Evolutionary conservation across 1,139 yeast species (phyloP).

Genomic region (Zygosaccharomyces sapae): DNA sequence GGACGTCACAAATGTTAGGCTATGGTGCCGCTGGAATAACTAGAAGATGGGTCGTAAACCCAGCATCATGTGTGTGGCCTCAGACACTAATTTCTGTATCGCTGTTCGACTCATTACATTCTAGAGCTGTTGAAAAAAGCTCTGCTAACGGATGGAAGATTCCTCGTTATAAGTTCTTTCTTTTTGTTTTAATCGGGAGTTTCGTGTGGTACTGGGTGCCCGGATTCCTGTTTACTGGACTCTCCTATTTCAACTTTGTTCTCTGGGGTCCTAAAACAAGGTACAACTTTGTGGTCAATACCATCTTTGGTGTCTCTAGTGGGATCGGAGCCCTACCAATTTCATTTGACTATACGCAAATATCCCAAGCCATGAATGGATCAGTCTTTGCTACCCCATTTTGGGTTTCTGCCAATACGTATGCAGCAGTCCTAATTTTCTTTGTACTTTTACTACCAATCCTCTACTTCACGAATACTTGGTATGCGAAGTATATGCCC

Average conservation of each 20-base stretch:
- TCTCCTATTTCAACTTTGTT: conserved; percentile 49
- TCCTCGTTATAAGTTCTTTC: conserved; percentile 46
- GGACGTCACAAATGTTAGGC: conserved; percentile 55
- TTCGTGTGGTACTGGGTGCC: conserved; percentile 58
- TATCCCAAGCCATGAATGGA: conserved; percentile 40
- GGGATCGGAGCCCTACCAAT: conserved; percentile 55
- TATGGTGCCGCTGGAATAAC: conserved; percentile 54
- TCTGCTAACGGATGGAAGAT: conserved; percentile 44
- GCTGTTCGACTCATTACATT: conserved; percentile 39
- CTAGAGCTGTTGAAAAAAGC: conserved; percentile 32
- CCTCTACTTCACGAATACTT: conserved; percentile 40
- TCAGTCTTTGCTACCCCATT: conserved; percentile 56
- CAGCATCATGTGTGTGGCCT: conserved; percentile 42
- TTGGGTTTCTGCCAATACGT: conserved; percentile 40
- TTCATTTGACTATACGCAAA: conserved; percentile 46
- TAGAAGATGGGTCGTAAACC: conserved; percentile 38
- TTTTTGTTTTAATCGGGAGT: conserved; percentile 39
- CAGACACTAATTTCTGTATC: conserved; percentile 39
- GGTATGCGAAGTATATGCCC: conserved; percentile 43
- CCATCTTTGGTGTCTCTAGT: conserved; percentile 48
- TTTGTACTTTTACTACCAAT: conserved; percentile 37
- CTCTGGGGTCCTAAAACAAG: conserved; percentile 45
- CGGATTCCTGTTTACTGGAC: conserved; percentile 47
- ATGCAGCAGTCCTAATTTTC: conserved; percentile 35
- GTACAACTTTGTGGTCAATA: conserved; percentile 44